Evolutionary conservation across 2,329 filamentous ascomycete genomes (phyloP), one percentile per base, ranked within the genome.

Genomic region (Penicillium sp.): DNA sequence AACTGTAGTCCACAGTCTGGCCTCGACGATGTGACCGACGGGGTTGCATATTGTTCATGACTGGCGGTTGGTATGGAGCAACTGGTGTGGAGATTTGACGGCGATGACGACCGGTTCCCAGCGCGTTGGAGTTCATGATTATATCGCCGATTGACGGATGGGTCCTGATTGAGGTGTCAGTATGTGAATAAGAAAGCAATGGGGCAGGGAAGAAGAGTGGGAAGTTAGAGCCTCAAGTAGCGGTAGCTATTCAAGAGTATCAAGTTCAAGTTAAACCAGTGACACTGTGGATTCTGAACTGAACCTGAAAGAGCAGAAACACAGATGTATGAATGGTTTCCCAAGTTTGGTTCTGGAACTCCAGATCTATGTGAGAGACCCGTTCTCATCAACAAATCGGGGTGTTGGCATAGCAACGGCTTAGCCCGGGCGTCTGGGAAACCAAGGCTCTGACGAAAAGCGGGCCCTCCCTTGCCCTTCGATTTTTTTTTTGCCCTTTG

Each of bases 81-180:
- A 84, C 85, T 64, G 90, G 90, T 72, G 90, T 93, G 70, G 92
- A 96, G 71, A 90, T 88, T 81, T 96, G 91, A 79, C 92, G 89
- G 76, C 90, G 85, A 79, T 96, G 91, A 78, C 86, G 83, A 79
- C 85, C 85, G 75, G 87, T 85, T 76, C 87, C 60, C 59, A 62
- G 60, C 58, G 62, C 64, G 43, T 62, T 61, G 61, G 57, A 53
- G 45, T 63, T 62, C 63, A 65, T 65, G 67, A 68, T 68, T 70
- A 61, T 61, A 60, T 61, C 65, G 69, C 69, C 64, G 58, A 53
- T 66, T 68, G 68, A 67, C 60, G 62, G 63, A 47, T 59, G 61
- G 62, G 58, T 87, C 88, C 88, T 89, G 88, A n/a, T 87, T 82
- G 78, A 76, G 73, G 72, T 76, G 71, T 74, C 72, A 70, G 70